These are phyloP conservation scores for Pinus taeda DNA, from an alignment of 75 land plant species.

Conservation along the genomic window DNA sequence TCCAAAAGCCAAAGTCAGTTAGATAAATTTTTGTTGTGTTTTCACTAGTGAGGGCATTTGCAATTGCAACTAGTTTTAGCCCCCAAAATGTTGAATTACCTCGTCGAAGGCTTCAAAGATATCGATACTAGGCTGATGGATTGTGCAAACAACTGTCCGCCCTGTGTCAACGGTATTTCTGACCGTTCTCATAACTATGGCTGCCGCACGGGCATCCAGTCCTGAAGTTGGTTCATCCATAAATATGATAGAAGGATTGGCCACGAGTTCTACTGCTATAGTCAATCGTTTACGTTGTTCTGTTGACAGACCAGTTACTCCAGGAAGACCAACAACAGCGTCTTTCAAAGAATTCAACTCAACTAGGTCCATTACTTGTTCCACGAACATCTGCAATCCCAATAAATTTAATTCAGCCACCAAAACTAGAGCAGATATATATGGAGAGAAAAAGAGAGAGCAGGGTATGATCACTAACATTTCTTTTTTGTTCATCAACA, in stretches of 20 bases:
- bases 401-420: background rate
- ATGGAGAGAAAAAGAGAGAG: background rate
- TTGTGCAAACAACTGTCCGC: constrained; percentile 69
- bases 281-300: constrained; percentile 63
- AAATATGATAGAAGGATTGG: constrained; percentile 69
- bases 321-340: constrained; percentile 64
- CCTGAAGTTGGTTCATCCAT: constrained; percentile 77
- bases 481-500: constrained; percentile 37
- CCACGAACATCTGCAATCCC: constrained; percentile 51
- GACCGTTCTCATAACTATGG: constrained; percentile 70
- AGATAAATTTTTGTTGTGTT: too few species aligned
- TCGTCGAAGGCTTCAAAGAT: constrained; percentile 72
- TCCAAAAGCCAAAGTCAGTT: too few species aligned
- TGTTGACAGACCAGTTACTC: constrained; percentile 51
- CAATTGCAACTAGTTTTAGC: background rate
- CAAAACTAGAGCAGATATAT: background rate
- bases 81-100: constrained; percentile 10
- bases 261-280: constrained; percentile 63
- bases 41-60: background rate
- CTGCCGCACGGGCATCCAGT: constrained; percentile 70
- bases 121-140: constrained; percentile 76
- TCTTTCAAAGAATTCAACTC: constrained; percentile 35
- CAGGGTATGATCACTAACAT: constrained; percentile 25
- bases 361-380: constrained; percentile 61
- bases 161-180: constrained; percentile 68